These are phyloP conservation scores for Apiospora hydei DNA, from an alignment of 2,329 filamentous ascomycete species.

Conservation along the genomic window DNA sequence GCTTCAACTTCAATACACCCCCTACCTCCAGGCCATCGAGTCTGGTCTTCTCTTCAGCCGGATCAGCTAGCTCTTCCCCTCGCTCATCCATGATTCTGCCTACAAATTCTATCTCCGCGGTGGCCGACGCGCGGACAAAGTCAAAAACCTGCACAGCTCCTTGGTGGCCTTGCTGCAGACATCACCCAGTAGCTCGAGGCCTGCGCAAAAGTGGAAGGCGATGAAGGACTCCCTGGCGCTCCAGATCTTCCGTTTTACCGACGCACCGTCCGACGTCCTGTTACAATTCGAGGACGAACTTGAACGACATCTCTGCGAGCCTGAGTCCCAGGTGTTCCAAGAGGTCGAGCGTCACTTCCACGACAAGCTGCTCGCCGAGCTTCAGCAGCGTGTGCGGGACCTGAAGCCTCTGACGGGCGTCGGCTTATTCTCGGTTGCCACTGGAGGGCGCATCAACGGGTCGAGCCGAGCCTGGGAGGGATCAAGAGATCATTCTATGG, in stretches of 20 bases:
- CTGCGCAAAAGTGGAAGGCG: slow-evolving; percentile 56
- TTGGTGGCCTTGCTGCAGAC: slow-evolving; percentile 63
- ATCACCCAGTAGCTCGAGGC: slow-evolving; percentile 51
- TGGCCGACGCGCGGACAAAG: slow-evolving; percentile 48
- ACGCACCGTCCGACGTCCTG: slow-evolving; percentile 57
- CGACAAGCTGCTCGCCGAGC: slow-evolving; percentile 54
- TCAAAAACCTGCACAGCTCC: slow-evolving; percentile 58
- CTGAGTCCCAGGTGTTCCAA: slow-evolving; percentile 52
- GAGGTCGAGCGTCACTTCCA: slow-evolving; percentile 59
- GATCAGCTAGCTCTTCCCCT: slow-evolving; percentile 59
- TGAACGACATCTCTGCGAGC: slow-evolving; percentile 51
- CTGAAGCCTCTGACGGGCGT: slow-evolving; percentile 61
- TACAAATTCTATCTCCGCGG: slow-evolving; percentile 47
- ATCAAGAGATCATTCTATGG: slow-evolving; percentile 35
- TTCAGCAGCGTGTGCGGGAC: slow-evolving; percentile 58
- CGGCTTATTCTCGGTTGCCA: slow-evolving; percentile 62
- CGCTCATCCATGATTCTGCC: slow-evolving; percentile 53
- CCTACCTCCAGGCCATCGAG: slow-evolving; percentile 58
- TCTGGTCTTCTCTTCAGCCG: slow-evolving; percentile 56
- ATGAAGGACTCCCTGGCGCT: slow-evolving; percentile 62
- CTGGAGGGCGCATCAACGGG: slow-evolving; percentile 55
- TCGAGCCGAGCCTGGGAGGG: slow-evolving; percentile 46
- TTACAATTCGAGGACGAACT: slow-evolving; percentile 58
- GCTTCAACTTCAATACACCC: slow-evolving; percentile 57
- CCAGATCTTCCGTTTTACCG: slow-evolving; percentile 65